Conservation (phyloP, 495 filamentous ascomycete genomes). For the Pyrenopolyporus hunteri region DNA sequence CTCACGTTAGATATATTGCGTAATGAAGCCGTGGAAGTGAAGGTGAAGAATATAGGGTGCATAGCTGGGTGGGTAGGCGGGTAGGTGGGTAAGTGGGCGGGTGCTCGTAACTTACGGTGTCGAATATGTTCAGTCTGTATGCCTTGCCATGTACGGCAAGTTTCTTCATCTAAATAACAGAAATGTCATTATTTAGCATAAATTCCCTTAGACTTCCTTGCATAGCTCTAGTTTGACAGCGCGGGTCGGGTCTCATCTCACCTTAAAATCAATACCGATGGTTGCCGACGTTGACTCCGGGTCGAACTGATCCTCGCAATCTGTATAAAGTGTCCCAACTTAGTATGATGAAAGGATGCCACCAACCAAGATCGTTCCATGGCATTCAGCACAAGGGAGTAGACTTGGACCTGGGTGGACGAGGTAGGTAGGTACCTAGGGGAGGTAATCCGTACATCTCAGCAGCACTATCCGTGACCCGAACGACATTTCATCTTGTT, state of each 20-base stretch:
- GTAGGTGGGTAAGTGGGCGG: too few species aligned
- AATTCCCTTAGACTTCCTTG: too few species aligned
- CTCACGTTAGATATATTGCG: not conserved
- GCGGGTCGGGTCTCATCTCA: conserved; percentile 41
- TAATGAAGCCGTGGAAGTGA: not conserved
- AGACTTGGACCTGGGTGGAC: too few species aligned
- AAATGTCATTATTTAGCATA: too few species aligned
- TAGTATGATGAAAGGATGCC: not conserved
- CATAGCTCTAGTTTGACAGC: too few species aligned
- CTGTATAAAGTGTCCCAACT: conserved; percentile 14
- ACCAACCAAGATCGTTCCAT: not conserved
- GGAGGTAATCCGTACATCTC: conserved; percentile 48
- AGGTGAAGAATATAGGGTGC: not conserved
- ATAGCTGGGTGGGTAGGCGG: too few species aligned
- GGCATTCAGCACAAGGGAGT: not conserved
- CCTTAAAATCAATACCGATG: conserved; percentile 68
- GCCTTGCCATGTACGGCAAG: conserved; percentile 58
- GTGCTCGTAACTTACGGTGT: conserved; percentile 53
- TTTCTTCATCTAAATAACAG: conserved; percentile 48
- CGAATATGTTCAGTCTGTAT: conserved; percentile 63
- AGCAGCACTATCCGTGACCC: conserved; percentile 31
- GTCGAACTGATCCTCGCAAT: conserved; percentile 68
- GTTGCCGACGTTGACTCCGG: conserved; percentile 62
- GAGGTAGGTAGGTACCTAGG: too few species aligned
- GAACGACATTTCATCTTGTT: conserved; percentile 10